Conservation (phyloP, 495 filamentous ascomycete species). For the Letharia columbiana region DNA sequence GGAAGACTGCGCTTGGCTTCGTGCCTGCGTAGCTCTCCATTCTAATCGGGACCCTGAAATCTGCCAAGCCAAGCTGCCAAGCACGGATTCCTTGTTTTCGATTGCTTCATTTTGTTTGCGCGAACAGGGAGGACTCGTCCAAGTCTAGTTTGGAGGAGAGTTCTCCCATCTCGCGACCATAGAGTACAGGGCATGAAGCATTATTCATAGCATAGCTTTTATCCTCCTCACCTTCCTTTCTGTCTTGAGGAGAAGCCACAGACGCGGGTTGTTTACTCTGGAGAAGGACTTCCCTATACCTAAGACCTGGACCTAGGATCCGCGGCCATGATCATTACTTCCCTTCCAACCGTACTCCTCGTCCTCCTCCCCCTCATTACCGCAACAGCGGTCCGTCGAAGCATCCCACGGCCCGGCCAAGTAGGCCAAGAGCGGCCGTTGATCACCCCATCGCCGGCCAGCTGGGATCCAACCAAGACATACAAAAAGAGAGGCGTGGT, state of each 20-base stretch:
- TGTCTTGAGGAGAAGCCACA: not conserved
- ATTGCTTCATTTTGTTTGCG: not conserved
- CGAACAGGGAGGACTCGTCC: not conserved
- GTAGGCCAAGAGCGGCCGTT: constrained; percentile 34
- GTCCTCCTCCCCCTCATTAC: constrained; percentile 9
- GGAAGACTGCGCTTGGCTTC: too few species aligned
- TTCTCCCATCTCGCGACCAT: not conserved
- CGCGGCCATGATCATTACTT: not conserved
- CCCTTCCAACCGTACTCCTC: constrained; percentile 16
- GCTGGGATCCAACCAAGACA: constrained; percentile 32
- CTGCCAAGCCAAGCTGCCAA: not conserved
- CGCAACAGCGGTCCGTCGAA: constrained; percentile 16
- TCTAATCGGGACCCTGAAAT: not conserved
- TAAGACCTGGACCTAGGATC: not conserved
- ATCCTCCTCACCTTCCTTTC: not conserved
- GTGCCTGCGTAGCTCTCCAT: too few species aligned
- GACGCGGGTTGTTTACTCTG: not conserved
- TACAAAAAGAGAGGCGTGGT: constrained; percentile 38
- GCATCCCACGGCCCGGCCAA: constrained; percentile 18
- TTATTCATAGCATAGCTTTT: not conserved
- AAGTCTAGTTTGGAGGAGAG: not conserved
- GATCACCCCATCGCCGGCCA: constrained; percentile 40
- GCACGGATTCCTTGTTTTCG: not conserved
- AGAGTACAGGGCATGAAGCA: not conserved
- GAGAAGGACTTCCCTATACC: not conserved